Base-by-base conservation (phyloP, 305 asterid genomes). In the Fraxinus greggii region DNA sequence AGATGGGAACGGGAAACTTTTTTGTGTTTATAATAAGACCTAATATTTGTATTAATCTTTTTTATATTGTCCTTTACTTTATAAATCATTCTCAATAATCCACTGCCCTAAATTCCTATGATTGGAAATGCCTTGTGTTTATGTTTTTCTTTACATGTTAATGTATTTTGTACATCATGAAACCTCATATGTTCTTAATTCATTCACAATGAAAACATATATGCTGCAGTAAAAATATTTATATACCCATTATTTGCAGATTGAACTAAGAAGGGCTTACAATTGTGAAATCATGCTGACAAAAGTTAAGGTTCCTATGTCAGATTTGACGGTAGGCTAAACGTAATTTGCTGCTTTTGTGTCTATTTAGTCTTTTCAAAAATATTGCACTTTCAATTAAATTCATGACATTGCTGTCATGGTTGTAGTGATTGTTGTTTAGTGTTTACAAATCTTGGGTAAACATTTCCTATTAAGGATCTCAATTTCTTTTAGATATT, bases 201-300 rank as follows among this genome's bases (percentile, higher is more conserved):
- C 45, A 79, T 79, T 67, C 74, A 78, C 63, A 77, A 75, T 67
- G 32, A 24, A 48, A 75, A 19, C 12, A 2, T 67, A 10, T n/a
- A 51, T 40, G 32, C 35, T 65, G 72, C 42, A 74, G 24, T 32
- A 45, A 75, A 74, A 65, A 26, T 75, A 65, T 70, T 29, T 61
- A 74, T 36, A 9, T 84, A 78, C 36, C 78, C 40, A 75, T 72
- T 75, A 81, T 79, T 82, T 88, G 90, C 91, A 95, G 98, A 88
- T 95, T 85, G 98, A 93, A 82, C 96, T 89, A 70, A 85, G 98
- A 80, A 90, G 98, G 88, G 97, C 98, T 24, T 90, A 93, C 88
- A 95, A 95, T 79, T 95, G 98, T 76, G 98, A 95, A 86, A 95
- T 95, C 79, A 95, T 95, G 98, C 92, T 95, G 79, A 84, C 97